Percentiles rank a stretch among this genome's conserved stretches.
phyloP scores from a whole-genome alignment of 2,329 filamentous ascomycete genomes.

The Fusarium chlamydosporum region DNA sequence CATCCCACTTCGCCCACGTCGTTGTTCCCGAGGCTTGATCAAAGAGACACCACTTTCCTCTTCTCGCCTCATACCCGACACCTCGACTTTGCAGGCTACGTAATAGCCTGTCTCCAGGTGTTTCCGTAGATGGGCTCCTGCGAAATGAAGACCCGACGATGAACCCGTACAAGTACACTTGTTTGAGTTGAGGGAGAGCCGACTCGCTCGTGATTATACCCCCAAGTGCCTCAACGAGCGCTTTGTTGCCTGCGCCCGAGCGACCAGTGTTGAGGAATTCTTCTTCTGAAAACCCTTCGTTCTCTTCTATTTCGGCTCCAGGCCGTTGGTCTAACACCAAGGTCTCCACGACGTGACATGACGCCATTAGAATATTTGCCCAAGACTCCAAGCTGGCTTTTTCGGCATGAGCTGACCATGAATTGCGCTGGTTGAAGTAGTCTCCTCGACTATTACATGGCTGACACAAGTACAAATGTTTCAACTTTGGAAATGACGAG shows the following conservation, averaged over 20 bases:
- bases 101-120: constrained; percentile 11
- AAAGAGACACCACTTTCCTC: constrained; percentile 29
- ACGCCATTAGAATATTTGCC: constrained; percentile 2
- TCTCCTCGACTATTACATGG: constrained; percentile 6
- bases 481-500: background rate
- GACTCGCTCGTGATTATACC: background rate
- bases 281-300: constrained; percentile 21
- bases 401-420: constrained; percentile 28
- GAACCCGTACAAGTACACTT: constrained; percentile 25
- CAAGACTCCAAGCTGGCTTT: constrained; percentile 3
- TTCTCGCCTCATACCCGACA: constrained; percentile 5
- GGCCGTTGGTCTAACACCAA: constrained; percentile 35
- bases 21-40: constrained; percentile 12
- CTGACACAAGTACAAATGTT: constrained; percentile 18
- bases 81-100: background rate
- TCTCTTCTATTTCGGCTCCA: constrained; percentile 19
- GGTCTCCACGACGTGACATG: constrained; percentile 15
- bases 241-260: constrained; percentile 7
- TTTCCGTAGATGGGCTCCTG: background rate
- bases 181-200: background rate
- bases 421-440: constrained; percentile 22
- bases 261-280: constrained; percentile 19
- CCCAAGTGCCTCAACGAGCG: background rate
- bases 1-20: constrained; percentile 21
- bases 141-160: background rate